These are phyloP conservation scores for Daedaleopsis nitida DNA, from an alignment of 768 basidiomycete species.

Conservation along the genomic window DNA sequence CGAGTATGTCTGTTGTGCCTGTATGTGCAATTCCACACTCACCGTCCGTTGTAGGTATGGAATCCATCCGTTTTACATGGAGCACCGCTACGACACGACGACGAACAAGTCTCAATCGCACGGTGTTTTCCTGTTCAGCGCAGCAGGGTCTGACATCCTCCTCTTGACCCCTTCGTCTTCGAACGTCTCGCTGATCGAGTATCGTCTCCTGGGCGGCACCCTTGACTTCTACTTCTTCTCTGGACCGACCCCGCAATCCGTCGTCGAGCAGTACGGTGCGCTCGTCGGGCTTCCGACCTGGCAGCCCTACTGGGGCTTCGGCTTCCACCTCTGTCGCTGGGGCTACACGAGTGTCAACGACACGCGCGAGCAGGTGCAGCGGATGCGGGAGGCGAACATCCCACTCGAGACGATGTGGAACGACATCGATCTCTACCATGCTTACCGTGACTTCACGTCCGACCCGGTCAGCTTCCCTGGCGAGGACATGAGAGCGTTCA, in stretches of 20 bases:
- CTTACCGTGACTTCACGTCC: constrained; percentile 67
- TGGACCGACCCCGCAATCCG: constrained; percentile 47
- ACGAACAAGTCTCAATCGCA: constrained; percentile 60
- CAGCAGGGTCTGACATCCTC: constrained; percentile 75
- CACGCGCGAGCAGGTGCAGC: constrained; percentile 52
- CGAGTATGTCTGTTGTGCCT: constrained; percentile 41
- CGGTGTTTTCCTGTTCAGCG: constrained; percentile 74
- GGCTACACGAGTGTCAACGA: constrained; percentile 56
- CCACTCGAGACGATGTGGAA: constrained; percentile 85
- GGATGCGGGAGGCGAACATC: constrained; percentile 68
- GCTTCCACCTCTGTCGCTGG: constrained; percentile 74
- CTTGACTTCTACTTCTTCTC: constrained; percentile 79
- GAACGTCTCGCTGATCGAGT: constrained; percentile 62
- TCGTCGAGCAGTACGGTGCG: constrained; percentile 69
- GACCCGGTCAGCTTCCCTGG: constrained; percentile 65
- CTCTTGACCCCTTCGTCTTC: constrained; percentile 59
- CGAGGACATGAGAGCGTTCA: constrained; percentile 55
- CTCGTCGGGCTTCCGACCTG: constrained; percentile 67
- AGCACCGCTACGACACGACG: constrained; percentile 60
- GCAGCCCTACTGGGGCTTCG: constrained; percentile 76
- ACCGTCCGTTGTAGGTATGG: constrained; percentile 52
- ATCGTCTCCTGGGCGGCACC: constrained; percentile 72
- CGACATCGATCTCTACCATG: constrained; percentile 74
- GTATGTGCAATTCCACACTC: background rate
- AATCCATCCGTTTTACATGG: constrained; percentile 67